Conservation (phyloP, 2,329 filamentous ascomycete genomes). For the Verticillium nubilum region DNA sequence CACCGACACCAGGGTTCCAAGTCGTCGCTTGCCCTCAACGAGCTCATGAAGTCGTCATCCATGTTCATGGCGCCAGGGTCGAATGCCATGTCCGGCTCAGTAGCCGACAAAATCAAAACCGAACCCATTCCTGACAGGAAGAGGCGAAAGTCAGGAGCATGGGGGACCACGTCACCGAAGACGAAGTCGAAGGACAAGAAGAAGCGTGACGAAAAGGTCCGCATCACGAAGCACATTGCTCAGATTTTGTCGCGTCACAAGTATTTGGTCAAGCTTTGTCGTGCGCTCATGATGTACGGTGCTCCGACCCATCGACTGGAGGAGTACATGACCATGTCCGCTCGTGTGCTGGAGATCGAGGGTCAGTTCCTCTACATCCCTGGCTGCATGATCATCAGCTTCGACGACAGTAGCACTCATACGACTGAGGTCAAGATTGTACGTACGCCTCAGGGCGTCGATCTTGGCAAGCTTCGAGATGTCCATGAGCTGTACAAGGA, state of each 20-base stretch:
- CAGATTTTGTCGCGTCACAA: slow-evolving; percentile 72
- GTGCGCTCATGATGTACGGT: slow-evolving; percentile 82
- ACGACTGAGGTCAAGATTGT: slow-evolving; percentile 78
- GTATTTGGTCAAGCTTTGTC: slow-evolving; percentile 80
- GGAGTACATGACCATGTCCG: slow-evolving; percentile 87
- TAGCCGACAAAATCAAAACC: slow-evolving; percentile 37
- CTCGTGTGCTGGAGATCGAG: slow-evolving; percentile 82
- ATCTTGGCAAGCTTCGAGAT: slow-evolving; percentile 69
- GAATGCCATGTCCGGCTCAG: slow-evolving; percentile 36
- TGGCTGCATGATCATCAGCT: slow-evolving; percentile 91
- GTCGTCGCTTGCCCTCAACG: slow-evolving; percentile 41
- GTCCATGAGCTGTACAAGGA: slow-evolving; percentile 76
- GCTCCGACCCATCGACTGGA: slow-evolving; percentile 88
- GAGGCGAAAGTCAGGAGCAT: slow-evolving; percentile 17
- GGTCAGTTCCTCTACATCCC: slow-evolving; percentile 87
- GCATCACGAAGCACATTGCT: slow-evolving; percentile 55
- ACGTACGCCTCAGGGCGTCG: slow-evolving; percentile 61
- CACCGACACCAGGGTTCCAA: slow-evolving; percentile 33
- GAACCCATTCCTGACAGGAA: slow-evolving; percentile 28
- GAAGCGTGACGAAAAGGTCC: slow-evolving; percentile 25
- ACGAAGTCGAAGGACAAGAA: slow-evolving; percentile 15
- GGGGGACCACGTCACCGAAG: slow-evolving; percentile 2
- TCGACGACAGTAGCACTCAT: slow-evolving; percentile 68
- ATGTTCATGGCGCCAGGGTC: slow-evolving; percentile 44
- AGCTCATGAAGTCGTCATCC: slow-evolving; percentile 49